phyloP scores from a whole-genome alignment of 1,284 basidiomycete species.

The Ceratobasidium sp. region DNA sequence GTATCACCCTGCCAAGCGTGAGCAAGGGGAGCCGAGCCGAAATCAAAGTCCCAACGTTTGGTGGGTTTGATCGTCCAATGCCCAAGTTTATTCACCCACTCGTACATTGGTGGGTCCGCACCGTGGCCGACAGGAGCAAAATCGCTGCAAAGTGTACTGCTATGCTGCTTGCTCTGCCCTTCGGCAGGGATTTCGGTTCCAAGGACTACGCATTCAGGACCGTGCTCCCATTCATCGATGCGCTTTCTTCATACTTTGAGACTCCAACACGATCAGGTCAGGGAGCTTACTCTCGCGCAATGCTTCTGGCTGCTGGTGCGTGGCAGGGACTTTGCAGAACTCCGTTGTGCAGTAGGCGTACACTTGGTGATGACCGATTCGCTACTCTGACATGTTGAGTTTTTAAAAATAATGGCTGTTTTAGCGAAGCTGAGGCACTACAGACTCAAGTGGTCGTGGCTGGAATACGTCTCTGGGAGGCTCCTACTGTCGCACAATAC shows the following conservation, averaged over 20 bases:
- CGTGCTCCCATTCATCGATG: conserved; percentile 16
- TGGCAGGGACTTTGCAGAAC: not conserved
- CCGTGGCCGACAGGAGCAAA: not conserved
- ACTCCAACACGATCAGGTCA: not conserved
- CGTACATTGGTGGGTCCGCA: conserved; percentile 36
- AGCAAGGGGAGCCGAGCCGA: too few species aligned
- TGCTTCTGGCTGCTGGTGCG: not conserved
- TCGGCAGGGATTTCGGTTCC: not conserved
- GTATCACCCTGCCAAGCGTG: too few species aligned
- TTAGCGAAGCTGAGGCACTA: conserved; percentile 14
- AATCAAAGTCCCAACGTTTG: too few species aligned
- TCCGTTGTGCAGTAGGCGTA: not conserved
- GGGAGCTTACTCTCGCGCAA: not conserved
- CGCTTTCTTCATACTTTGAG: not conserved
- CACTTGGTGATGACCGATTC: not conserved
- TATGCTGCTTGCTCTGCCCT: not conserved
- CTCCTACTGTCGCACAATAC: not conserved
- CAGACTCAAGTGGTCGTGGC: not conserved
- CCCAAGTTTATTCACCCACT: conserved; percentile 22
- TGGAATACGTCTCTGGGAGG: conserved; percentile 2
- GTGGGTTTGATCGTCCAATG: too few species aligned
- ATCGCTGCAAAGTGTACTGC: not conserved
- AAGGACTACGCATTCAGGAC: conserved; percentile 9
- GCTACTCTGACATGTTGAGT: conserved; percentile 8
- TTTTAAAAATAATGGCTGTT: not conserved